A percentile compares a stretch with the other conserved stretches of the same genome.
These are phyloP conservation scores for Zygoascus flipseniorum DNA, from an alignment of 805 yeast species.

Conservation along the genomic window DNA sequence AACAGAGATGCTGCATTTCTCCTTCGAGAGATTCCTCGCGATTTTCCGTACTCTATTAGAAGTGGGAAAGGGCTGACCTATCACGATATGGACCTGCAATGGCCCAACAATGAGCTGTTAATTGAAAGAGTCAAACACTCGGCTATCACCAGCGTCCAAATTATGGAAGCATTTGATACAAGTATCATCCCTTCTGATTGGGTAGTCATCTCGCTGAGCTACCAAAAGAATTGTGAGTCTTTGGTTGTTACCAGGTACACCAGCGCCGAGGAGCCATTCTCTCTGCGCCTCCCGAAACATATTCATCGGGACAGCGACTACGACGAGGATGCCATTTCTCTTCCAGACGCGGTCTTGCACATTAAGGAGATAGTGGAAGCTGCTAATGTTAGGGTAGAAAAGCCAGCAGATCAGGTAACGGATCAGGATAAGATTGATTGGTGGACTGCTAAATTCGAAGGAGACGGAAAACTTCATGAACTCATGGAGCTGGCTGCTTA, in stretches of 20 bases:
- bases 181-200: slow-evolving; percentile 39
- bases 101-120: background rate
- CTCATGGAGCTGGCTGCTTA: slow-evolving; percentile 52
- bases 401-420: background rate
- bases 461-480: slow-evolving; percentile 48
- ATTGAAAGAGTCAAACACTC: background rate
- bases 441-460: slow-evolving; percentile 63
- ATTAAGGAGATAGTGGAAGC: slow-evolving; percentile 44
- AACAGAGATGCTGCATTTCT: background rate
- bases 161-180: slow-evolving; percentile 1
- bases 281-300: slow-evolving; percentile 52
- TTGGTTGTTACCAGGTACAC: slow-evolving; percentile 44
- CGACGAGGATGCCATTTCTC: slow-evolving; percentile 36
- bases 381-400: slow-evolving; percentile 39
- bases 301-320: slow-evolving; percentile 40
- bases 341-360: slow-evolving; percentile 38
- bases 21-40: background rate
- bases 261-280: slow-evolving; percentile 32
- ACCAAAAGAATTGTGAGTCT: slow-evolving; percentile 50
- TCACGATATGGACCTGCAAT: background rate
- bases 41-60: background rate
- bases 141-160: background rate
- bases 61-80: background rate
- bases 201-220: slow-evolving; percentile 54
- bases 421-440: slow-evolving; percentile 33